Conservation (phyloP, 163 green algal species). For the Smithsoniella earleae region DNA sequence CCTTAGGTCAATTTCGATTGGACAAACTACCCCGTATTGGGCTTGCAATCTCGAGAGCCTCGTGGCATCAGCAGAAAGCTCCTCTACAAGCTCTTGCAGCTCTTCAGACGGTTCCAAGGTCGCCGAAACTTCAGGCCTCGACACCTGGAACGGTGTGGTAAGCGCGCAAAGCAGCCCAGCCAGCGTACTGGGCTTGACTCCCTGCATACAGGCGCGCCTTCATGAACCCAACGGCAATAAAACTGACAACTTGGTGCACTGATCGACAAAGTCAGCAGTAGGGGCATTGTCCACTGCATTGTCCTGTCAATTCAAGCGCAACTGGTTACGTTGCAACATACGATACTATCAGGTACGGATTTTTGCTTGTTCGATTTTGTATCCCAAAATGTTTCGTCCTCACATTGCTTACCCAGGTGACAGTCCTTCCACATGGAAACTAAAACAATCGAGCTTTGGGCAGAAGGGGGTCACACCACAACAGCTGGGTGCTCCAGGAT, state of each 20-base stretch:
- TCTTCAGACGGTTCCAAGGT: conserved; percentile 6
- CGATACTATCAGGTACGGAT: no score
- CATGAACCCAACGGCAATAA: not conserved
- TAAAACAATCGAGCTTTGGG: no score
- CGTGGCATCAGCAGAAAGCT: conserved; percentile 3
- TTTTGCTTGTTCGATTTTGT: no score
- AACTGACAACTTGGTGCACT: not conserved
- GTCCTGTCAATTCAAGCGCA: no score
- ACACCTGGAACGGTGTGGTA: conserved; percentile 27
- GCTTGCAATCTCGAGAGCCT: not conserved
- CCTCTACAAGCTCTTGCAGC: conserved; percentile 16
- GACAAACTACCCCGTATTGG: not conserved
- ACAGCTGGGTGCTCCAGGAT: conserved; percentile 58
- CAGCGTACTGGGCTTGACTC: conserved; percentile 26
- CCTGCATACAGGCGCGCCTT: not conserved
- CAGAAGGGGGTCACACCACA: conserved; percentile 48
- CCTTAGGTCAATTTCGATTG: conserved; percentile 25
- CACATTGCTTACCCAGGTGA: no score
- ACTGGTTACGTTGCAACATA: no score
- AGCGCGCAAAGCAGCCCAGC: conserved; percentile 22
- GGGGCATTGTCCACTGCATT: not conserved
- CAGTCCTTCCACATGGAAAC: no score
- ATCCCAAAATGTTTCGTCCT: no score
- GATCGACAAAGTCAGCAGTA: no score
- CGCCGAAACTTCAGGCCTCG: not conserved